Base-by-base conservation (phyloP, 1,284 basidiomycete species). In the Paramarasmius palmivorus region DNA sequence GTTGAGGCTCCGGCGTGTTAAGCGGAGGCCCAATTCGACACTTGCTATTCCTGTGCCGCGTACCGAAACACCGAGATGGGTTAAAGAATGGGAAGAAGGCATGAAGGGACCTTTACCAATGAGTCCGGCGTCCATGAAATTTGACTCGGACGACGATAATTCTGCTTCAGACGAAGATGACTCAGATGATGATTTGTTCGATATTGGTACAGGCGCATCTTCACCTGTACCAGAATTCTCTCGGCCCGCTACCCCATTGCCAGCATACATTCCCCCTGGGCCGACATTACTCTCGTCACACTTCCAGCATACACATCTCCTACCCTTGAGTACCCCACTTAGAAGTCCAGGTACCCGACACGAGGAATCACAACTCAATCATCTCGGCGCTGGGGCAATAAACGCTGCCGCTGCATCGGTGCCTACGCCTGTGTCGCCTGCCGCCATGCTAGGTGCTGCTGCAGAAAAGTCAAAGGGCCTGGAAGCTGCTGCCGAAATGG, bases 401-500 rank as follows among this genome's bases (percentile, higher is more conserved):
- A 67, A 70, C n/a, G 62, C 73, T 9, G 75, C 75, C 0, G 72
- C 77, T 7, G 64, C 67, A 2, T 86, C 83, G 12, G 88, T 85
- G 0, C 88, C 87, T 2, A 91, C 88, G 0, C 88, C 88, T 1
- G 86, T 90, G 3, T 91, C 88, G 0, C 88, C 88, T 23, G 88
- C 85, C 4, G 86, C 87, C 1, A 73, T 76, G 0, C 65, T 86
- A 17, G 84, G 83, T 4, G 77, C 77, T 2, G 72, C 81, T 1
- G 78, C 77, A 1, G 86, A 89, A 63, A 81, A 81, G 59, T 77
- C 77, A 5, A 84, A 82, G 63, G 79, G 78, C 0, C 69, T 89
- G n/a, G 87, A 89, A 64, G 79, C 81, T 0, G 80, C 81, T 0
- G 86, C 82, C 2, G 74, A 74, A 50, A 76, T 78, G 37, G 67